Evolutionary conservation across 805 yeast genomes (phyloP).

Genomic region (Wickerhamiella spandovensis): DNA sequence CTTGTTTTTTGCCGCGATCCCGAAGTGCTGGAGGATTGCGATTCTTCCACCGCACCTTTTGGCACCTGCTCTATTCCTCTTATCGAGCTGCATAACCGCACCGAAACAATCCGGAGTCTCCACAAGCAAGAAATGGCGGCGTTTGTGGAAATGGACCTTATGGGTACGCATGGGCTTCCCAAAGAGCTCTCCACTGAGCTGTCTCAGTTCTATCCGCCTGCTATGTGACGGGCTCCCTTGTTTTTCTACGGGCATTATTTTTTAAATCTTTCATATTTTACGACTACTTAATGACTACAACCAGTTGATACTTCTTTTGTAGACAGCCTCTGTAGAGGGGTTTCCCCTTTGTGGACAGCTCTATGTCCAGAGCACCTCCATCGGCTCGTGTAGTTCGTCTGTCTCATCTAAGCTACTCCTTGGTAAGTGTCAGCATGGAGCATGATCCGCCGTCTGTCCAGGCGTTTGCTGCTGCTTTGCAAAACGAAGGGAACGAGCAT

Average conservation of each 20-base stretch:
- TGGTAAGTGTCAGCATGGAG: neutral
- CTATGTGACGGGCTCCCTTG: neutral
- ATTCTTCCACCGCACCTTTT: neutral
- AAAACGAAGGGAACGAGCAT: conserved; percentile 9
- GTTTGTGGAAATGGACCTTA: neutral
- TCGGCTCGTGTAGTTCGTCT: no score
- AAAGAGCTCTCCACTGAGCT: neutral
- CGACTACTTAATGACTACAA: neutral
- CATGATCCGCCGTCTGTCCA: conserved; percentile 2
- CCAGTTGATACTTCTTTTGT: neutral
- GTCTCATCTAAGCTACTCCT: no score
- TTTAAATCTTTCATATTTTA: no score
- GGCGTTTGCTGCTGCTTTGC: conserved; percentile 12
- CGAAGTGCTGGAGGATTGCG: neutral
- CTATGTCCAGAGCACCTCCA: no score
- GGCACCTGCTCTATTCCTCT: neutral
- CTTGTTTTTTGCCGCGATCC: neutral
- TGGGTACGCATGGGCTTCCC: neutral
- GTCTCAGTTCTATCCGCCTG: neutral
- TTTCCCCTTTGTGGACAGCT: no score
- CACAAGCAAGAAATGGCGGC: neutral
- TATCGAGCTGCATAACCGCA: neutral
- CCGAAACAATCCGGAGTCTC: neutral
- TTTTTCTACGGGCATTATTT: no score
- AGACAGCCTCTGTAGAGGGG: no score